Base-by-base conservation (phyloP, 192 early-diverging fungal species). In the Backusella morwellensis region DNA sequence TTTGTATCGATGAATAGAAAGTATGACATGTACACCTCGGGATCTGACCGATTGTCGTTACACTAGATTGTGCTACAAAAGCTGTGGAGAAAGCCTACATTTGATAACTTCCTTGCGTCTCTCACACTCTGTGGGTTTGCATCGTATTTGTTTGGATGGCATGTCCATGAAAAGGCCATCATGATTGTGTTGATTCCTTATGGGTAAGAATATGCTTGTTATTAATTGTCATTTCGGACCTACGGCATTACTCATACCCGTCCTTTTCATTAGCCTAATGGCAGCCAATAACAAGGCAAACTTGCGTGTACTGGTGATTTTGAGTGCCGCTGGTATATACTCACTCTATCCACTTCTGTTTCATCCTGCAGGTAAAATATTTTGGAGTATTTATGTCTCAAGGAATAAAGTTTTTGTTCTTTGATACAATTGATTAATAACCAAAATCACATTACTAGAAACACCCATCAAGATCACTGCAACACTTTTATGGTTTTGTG, bases 151-250 rank as follows among this genome's bases (percentile, higher is more conserved):
- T 98, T 97, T 83, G 96, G 96, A 41, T 99, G 97, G 97, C 97
- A 99, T 85, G 97, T 99, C 19, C 97, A 99, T 75, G 97, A 99
- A 75, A 99, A 99, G 81, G 97, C 97, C 0, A 90, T 97, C 15
- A 84, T 99, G 73, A 74, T 97, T 73, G 88, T 95, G 40, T 75
- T 91, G 74, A 86, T 93, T 52, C 92, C 92, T 21, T 83, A 91
- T 42, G 82, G 86, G 91, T 92, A 84, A 50, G 67, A 35, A 38
- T 9, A 26, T 23, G 14, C 29, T 36, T 36, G 36, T 73, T 66
- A 35, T 35, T 29, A 6, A 35, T 72, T 72, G 6, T 5, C 41
- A 29, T 35, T 67, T 75, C 5, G 38, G 14, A 59, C 56, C 4
- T 11, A 47, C 29, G 26, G 21, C 8, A 68, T 38, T 70, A 40